phyloP scores from a whole-genome alignment of 108 stramenopile genomes.

The Nitzschia putrida region DNA sequence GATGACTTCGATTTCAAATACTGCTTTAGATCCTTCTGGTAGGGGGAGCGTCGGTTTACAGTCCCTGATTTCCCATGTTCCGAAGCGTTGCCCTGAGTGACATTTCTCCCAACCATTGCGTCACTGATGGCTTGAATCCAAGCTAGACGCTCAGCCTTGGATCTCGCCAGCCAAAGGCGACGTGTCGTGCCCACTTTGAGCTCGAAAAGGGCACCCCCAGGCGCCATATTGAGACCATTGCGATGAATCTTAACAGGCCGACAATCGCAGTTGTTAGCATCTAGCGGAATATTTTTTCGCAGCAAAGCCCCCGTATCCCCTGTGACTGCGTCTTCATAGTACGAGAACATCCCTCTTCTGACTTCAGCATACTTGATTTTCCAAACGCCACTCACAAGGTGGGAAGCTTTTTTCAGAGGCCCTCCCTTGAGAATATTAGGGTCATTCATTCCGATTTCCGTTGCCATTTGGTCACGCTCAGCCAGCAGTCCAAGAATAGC shows the following conservation, averaged over 20 bases:
- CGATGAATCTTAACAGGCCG: slow-evolving; percentile 70
- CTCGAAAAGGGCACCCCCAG: slow-evolving; percentile 57
- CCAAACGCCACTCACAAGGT: slow-evolving; percentile 74
- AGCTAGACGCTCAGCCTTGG: slow-evolving; percentile 62
- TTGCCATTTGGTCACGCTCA: slow-evolving; percentile 60
- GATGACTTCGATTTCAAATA: slow-evolving; percentile 57
- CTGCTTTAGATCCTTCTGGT: slow-evolving; percentile 53
- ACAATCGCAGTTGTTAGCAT: slow-evolving; percentile 56
- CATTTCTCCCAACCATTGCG: slow-evolving; percentile 79
- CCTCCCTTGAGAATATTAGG: slow-evolving; percentile 70
- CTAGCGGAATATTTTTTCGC: slow-evolving; percentile 68
- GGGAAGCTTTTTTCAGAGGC: slow-evolving; percentile 75
- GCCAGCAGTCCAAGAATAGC: slow-evolving; percentile 65
- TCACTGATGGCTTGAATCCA: slow-evolving; percentile 81
- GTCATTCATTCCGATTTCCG: slow-evolving; percentile 58
- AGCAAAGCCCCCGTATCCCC: slow-evolving; percentile 41
- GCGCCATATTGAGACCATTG: slow-evolving; percentile 44
- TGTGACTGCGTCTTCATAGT: slow-evolving; percentile 56
- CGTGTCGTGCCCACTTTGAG: slow-evolving; percentile 45
- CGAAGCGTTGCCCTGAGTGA: slow-evolving; percentile 58
- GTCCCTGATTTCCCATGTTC: slow-evolving; percentile 35
- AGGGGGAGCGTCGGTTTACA: slow-evolving; percentile 58
- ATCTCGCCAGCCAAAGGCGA: slow-evolving; percentile 75
- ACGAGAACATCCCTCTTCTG: slow-evolving; percentile 71
- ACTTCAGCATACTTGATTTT: slow-evolving; percentile 81